Percentiles rank a stretch among this genome's conserved stretches.
These are phyloP conservation scores for Bertia moriformis DNA, from an alignment of 2,329 filamentous ascomycete genomes.

Conservation along the genomic window DNA sequence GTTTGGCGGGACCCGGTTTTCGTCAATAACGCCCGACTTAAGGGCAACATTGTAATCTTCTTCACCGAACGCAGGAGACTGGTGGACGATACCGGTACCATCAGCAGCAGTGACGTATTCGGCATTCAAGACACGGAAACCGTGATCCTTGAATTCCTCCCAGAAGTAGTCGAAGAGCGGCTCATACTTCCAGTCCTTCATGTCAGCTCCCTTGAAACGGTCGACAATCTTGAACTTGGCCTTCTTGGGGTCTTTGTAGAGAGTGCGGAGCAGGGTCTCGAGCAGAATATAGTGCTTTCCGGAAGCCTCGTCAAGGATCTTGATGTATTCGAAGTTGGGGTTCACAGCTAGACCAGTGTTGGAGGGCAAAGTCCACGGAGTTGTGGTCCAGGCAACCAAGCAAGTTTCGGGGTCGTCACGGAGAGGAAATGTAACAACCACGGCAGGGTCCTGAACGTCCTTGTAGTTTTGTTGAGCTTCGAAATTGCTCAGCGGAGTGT, in stretches of 20 bases:
- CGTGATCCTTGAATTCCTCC: conserved; percentile 72
- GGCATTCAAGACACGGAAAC: conserved; percentile 70
- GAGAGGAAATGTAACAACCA: conserved; percentile 78
- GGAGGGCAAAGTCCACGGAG: conserved; percentile 71
- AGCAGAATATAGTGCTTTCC: conserved; percentile 76
- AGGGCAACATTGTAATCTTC: conserved; percentile 83
- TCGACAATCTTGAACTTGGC: conserved; percentile 76
- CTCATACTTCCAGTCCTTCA: conserved; percentile 79
- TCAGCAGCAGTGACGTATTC: conserved; percentile 78
- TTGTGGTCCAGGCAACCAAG: conserved; percentile 80
- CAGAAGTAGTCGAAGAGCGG: conserved; percentile 84
- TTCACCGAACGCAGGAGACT: conserved; percentile 85
- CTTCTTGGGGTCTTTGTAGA: conserved; percentile 94
- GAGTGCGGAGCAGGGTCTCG: conserved; percentile 63
- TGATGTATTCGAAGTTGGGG: conserved; percentile 74
- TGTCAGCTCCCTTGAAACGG: conserved; percentile 67
- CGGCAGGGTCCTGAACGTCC: conserved; percentile 76
- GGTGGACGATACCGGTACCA: conserved; percentile 87
- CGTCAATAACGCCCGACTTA: conserved; percentile 62
- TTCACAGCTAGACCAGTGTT: conserved; percentile 66
- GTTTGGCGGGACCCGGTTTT: conserved; percentile 68
- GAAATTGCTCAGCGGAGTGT: conserved; percentile 82
- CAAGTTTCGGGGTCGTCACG: conserved; percentile 60
- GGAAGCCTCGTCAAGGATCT: conserved; percentile 69
- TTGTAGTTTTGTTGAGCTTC: conserved; percentile 93